Conservation (phyloP, 1,139 yeast genomes). For the Candida sp. region DNA sequence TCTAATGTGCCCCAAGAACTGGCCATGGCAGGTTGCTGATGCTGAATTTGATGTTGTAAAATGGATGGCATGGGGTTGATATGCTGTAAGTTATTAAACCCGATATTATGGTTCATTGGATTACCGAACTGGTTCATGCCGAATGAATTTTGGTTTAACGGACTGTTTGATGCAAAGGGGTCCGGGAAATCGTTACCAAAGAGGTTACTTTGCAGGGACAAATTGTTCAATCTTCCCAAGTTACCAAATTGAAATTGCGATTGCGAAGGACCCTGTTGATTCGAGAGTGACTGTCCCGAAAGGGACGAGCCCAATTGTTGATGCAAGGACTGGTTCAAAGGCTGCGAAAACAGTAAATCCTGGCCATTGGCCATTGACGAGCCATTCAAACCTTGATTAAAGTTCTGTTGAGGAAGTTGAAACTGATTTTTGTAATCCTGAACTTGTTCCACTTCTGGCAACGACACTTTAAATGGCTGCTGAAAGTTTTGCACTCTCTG, state of each 20-base stretch:
- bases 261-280: slow-evolving; percentile 2
- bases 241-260: slow-evolving; percentile 18
- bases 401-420: slow-evolving; percentile 1
- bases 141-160: slow-evolving; percentile 8
- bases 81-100: slow-evolving; percentile 12
- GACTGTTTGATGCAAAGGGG: slow-evolving; percentile 16
- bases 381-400: neutral
- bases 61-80: slow-evolving; percentile 24
- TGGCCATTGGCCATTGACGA: neutral
- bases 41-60: slow-evolving; percentile 28
- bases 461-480: slow-evolving; percentile 63
- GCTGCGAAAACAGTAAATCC: slow-evolving; percentile 1
- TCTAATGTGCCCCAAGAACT: slow-evolving; percentile 37
- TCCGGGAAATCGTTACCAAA: slow-evolving; percentile 28
- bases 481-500: slow-evolving; percentile 43
- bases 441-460: slow-evolving; percentile 28
- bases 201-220: slow-evolving; percentile 17
- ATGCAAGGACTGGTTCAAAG: slow-evolving; percentile 5
- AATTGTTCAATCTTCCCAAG: slow-evolving; percentile 20
- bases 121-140: slow-evolving; percentile 20
- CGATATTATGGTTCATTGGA: slow-evolving; percentile 12
- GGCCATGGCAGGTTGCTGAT: slow-evolving; percentile 29
- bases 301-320: slow-evolving; percentile 10
- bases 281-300: slow-evolving; percentile 1
- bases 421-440: neutral